Evolutionary conservation across 179 eudicot species (phyloP), one percentile per base, ranked within the genome.

Genomic region (Amaranthus tricolor): DNA sequence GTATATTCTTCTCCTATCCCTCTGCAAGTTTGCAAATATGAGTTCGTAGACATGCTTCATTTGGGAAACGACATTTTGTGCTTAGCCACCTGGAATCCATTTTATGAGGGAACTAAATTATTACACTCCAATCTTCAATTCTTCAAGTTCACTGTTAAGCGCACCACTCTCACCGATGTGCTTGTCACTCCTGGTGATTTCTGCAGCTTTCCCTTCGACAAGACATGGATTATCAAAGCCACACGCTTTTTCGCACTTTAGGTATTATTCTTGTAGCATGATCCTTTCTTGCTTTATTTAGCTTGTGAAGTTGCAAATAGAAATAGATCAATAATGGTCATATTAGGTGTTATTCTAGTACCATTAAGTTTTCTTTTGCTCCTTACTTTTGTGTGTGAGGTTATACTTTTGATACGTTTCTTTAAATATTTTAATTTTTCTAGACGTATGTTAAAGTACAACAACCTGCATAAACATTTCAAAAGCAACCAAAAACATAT

Each of bases 21-120:
- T 17, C 0, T 6, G 8, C 7, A 5, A 11, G 2, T 57, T 57
- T 57, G 24, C 9, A 7, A 16, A 1, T 57, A 0, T 57, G 9
- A 57, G 61, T 57, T 57, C 61, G 9, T 17, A 57, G 20, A 57
- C 61, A 57, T 57, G 61, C 61, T 57, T 57, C 61, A 57, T 17
- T 57, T 57, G 61, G 61, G 61, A 6, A 57, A 57, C 2, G 31
- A 57, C 9, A 0, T 57, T 19, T 57, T 57, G 20, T 57, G 61
- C 61, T 57, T 57, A 21, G 9, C 61, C 61, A 57, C 7, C 21
- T 5, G 21, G 9, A 16, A 0, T 21, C 21, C 61, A 19, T 16
- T n/a, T 57, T 5, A 0, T 57, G 61, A 6, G 24, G 61, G 15
- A 2, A 21, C 0, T 57, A 57, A 17, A 9, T 24, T 2, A 0